phyloP scores from a whole-genome alignment of 1,139 yeast species.

The Yamadazyma triangularis region DNA sequence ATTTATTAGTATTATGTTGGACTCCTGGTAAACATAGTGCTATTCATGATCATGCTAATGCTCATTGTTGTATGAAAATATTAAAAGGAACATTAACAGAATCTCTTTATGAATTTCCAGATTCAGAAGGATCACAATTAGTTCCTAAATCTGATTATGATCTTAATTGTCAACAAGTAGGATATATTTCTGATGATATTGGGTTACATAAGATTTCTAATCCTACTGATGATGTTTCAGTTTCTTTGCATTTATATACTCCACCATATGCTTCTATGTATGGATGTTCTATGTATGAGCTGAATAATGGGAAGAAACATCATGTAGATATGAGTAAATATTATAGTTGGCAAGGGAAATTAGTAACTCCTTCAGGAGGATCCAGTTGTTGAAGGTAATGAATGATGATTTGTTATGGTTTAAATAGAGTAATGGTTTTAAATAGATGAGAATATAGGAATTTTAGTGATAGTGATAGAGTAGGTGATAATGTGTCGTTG shows the following conservation, averaged over 20 bases:
- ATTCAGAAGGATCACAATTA: constrained; percentile 21
- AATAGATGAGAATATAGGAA: too few relatives aligned
- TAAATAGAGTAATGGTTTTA: too few relatives aligned
- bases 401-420: too few relatives aligned
- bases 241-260: constrained; percentile 69
- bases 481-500: too few relatives aligned
- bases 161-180: constrained; percentile 45
- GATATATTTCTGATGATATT: constrained; percentile 62
- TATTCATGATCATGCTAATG: constrained; percentile 75
- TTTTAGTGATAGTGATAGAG: too few relatives aligned
- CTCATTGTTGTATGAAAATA: constrained; percentile 67
- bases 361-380: constrained; percentile 25
- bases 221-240: constrained; percentile 47
- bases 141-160: constrained; percentile 28
- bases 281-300: constrained; percentile 63
- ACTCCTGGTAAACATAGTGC: constrained; percentile 62
- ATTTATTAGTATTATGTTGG: constrained; percentile 67
- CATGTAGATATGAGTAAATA: constrained; percentile 60
- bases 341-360: constrained; percentile 58
- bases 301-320: constrained; percentile 46
- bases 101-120: constrained; percentile 53
- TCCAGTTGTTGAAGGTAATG: constrained; percentile 37
- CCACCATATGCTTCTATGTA: constrained; percentile 72
- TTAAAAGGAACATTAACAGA: constrained; percentile 59
- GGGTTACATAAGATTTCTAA: constrained; percentile 68